phyloP scores from a whole-genome alignment of 108 stramenopile species.

The Aurantiochytrium sp. region DNA sequence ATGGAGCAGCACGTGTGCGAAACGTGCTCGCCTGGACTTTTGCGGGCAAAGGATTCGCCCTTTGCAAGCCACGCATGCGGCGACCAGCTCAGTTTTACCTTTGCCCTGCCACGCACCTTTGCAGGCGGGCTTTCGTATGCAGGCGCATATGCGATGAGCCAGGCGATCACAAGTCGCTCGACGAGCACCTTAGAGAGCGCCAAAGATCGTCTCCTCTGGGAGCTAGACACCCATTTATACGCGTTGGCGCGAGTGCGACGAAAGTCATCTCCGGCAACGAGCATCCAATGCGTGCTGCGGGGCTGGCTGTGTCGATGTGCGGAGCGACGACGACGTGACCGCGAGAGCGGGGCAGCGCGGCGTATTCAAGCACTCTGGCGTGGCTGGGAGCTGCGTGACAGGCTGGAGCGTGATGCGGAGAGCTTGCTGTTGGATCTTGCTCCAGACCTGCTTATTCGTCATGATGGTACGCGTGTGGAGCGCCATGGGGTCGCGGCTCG shows the following conservation, averaged over 20 bases:
- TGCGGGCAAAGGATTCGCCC: not conserved
- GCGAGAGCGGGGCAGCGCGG: not conserved
- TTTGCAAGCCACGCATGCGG: not conserved
- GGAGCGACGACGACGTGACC: not conserved
- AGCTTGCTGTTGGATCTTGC: too few species aligned
- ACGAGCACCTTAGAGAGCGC: not conserved
- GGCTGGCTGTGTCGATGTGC: not conserved
- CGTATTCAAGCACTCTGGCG: not conserved
- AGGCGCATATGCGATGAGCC: not conserved
- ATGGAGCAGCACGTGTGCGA: not conserved
- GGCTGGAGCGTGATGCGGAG: too few species aligned
- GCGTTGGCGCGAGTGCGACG: not conserved
- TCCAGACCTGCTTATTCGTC: too few species aligned
- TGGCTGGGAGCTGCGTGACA: not conserved
- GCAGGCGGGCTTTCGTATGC: not conserved
- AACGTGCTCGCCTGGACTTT: not conserved
- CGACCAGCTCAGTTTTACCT: not conserved
- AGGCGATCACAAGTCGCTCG: not conserved
- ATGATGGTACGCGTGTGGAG: too few species aligned
- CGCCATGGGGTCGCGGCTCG: too few species aligned
- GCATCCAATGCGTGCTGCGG: not conserved
- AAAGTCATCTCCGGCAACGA: not conserved
- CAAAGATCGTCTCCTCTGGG: not conserved
- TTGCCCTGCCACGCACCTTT: not conserved
- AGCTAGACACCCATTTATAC: not conserved